Conservation (phyloP, 2,329 filamentous ascomycete genomes). For the Colletotrichum sp. region DNA sequence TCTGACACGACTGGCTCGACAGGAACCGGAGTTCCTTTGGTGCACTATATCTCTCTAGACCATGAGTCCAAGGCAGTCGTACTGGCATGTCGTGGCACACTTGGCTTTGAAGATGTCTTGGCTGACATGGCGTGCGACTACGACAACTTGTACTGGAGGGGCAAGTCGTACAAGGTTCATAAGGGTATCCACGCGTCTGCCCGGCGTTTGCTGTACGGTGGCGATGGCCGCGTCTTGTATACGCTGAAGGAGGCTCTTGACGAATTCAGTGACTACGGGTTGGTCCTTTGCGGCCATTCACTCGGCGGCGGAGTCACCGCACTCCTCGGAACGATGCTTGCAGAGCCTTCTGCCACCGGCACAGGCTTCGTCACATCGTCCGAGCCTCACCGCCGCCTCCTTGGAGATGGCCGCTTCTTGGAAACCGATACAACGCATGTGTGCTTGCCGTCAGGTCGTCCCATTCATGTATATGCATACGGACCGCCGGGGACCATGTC, state of each 20-base stretch:
- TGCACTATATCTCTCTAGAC: constrained; percentile 76
- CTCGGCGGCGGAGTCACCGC: constrained; percentile 74
- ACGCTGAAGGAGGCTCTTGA: constrained; percentile 70
- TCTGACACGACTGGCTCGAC: constrained; percentile 69
- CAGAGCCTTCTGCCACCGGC: constrained; percentile 61
- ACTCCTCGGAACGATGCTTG: constrained; percentile 73
- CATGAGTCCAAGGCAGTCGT: constrained; percentile 75
- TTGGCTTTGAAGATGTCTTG: constrained; percentile 76
- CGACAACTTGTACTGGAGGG: constrained; percentile 68
- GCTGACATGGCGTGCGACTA: constrained; percentile 79
- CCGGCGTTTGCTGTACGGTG: constrained; percentile 69
- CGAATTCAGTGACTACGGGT: constrained; percentile 71
- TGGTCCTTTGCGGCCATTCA: constrained; percentile 73
- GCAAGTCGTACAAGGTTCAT: constrained; percentile 71
- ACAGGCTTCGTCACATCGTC: constrained; percentile 68
- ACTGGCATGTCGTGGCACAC: constrained; percentile 73
- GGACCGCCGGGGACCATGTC: constrained; percentile 78
- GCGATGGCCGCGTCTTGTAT: constrained; percentile 68
- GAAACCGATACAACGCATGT: constrained; percentile 34
- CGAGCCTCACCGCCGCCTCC: constrained; percentile 47
- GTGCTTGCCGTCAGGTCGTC: constrained; percentile 68
- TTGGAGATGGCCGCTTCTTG: constrained; percentile 33
- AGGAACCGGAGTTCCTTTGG: constrained; percentile 70
- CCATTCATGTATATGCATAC: constrained; percentile 82
- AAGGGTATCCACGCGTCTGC: constrained; percentile 78